Conservation (phyloP, 495 filamentous ascomycete species). For the Glarea lozoyensis region DNA sequence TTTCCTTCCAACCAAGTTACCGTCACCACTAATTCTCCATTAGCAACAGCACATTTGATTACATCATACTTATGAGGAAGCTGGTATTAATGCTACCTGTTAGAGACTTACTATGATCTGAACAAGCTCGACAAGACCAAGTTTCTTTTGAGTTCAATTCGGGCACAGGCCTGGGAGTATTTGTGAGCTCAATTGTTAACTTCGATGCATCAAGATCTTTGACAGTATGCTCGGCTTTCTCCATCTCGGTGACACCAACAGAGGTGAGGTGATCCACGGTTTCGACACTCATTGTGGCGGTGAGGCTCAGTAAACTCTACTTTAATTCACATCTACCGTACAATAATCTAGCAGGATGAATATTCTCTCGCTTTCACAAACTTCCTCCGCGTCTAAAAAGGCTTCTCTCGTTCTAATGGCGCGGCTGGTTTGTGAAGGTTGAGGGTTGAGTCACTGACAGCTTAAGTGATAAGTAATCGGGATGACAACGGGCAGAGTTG, state of each 20-base stretch:
- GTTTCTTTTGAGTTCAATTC: conserved; percentile 25
- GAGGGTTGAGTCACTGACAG: too few species aligned
- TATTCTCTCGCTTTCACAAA: too few species aligned
- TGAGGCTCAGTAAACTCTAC: background rate
- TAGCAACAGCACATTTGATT: background rate
- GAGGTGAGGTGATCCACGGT: conserved; percentile 9
- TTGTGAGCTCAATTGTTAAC: conserved; percentile 57
- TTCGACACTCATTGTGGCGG: conserved; percentile 15
- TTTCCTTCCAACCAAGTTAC: conserved; percentile 53
- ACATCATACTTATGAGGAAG: background rate
- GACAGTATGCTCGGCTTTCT: background rate
- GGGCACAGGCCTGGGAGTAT: conserved; percentile 57
- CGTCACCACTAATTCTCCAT: conserved; percentile 71
- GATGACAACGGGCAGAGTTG: too few species aligned
- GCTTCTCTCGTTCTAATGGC: too few species aligned
- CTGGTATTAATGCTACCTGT: background rate
- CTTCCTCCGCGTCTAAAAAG: too few species aligned
- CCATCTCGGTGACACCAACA: conserved; percentile 1
- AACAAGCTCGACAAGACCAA: conserved; percentile 10
- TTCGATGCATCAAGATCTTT: conserved; percentile 57
- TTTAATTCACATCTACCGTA: background rate
- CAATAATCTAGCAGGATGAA: background rate
- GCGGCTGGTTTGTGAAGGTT: too few species aligned
- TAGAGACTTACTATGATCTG: conserved; percentile 11
- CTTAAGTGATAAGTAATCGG: too few species aligned